Evolutionary conservation across 768 basidiomycete genomes (phyloP).

Genomic region (Panellus pusillus): DNA sequence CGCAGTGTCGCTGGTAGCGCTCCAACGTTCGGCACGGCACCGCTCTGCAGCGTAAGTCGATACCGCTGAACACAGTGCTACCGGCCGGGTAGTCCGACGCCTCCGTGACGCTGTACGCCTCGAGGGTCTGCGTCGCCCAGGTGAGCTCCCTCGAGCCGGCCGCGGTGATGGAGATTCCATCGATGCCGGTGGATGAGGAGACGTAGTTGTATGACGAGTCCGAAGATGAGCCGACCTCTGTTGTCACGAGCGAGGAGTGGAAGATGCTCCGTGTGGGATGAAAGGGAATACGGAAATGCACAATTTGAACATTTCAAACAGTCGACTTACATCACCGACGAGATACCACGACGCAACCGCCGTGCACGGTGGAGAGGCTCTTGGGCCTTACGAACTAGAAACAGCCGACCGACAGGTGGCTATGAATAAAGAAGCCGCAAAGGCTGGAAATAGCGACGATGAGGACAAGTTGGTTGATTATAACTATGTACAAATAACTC

Average conservation of each 20-base stretch:
- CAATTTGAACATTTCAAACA: too few species aligned
- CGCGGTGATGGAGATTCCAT: neutral
- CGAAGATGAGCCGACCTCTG: neutral
- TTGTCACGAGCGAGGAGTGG: neutral
- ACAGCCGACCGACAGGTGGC: too few species aligned
- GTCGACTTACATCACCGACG: neutral
- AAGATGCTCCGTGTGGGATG: neutral
- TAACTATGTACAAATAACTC: too few species aligned
- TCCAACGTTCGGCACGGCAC: slow-evolving; percentile 1
- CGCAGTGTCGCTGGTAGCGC: neutral
- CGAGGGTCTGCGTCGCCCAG: slow-evolving; percentile 5
- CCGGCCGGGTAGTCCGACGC: slow-evolving; percentile 5
- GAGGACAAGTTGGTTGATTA: too few species aligned
- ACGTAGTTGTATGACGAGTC: slow-evolving; percentile 1
- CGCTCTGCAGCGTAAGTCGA: slow-evolving; percentile 1
- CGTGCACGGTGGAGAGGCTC: too few species aligned
- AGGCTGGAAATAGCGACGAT: too few species aligned
- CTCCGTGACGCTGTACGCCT: neutral
- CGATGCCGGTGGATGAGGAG: neutral
- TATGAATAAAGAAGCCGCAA: too few species aligned
- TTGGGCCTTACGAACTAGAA: too few species aligned
- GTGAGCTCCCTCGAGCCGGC: neutral
- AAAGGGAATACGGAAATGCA: too few species aligned
- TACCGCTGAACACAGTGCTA: slow-evolving; percentile 4
- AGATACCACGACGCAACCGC: slow-evolving; percentile 2